Conservation (phyloP, 176 grass and related monocot species). For the Ananas comosus region DNA sequence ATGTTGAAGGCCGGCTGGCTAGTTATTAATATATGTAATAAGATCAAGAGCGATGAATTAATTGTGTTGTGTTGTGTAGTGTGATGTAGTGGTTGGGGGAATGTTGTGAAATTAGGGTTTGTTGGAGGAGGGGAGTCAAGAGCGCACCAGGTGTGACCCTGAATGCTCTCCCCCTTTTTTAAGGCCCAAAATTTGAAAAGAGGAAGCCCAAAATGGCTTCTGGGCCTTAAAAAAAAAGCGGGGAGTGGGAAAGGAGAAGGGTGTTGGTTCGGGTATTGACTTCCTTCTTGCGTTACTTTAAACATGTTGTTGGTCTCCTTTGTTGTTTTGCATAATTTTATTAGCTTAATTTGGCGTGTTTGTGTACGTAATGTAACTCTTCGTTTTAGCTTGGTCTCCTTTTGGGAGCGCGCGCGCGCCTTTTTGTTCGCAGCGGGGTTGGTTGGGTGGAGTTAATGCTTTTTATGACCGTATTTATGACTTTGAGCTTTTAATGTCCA, state of each 20-base stretch:
- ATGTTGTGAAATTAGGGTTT: background rate
- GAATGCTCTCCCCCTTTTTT: background rate
- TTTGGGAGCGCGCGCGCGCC: constrained; percentile 2
- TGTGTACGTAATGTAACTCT: background rate
- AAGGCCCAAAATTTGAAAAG: too few species aligned
- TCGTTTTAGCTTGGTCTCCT: background rate
- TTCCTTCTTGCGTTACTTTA: constrained; percentile 59
- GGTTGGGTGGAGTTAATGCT: constrained; percentile 47
- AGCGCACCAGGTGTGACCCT: constrained; percentile 98
- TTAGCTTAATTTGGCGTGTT: constrained; percentile 8
- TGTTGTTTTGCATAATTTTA: too few species aligned
- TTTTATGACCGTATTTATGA: background rate
- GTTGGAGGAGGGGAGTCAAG: constrained; percentile 73
- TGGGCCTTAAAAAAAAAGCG: too few species aligned
- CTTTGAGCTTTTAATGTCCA: background rate
- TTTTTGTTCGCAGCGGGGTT: constrained; percentile 10
- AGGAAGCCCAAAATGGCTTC: too few species aligned
- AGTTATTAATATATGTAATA: constrained; percentile 44
- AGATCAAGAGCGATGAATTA: constrained; percentile 25
- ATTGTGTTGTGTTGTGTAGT: background rate
- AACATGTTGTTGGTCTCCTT: constrained; percentile 39
- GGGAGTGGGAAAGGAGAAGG: constrained; percentile 19
- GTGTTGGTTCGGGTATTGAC: constrained; percentile 99
- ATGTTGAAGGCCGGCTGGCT: constrained; percentile 12
- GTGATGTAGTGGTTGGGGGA: background rate